Conservation (phyloP, 2,329 filamentous ascomycete genomes). For the Penicillium corylophilum region DNA sequence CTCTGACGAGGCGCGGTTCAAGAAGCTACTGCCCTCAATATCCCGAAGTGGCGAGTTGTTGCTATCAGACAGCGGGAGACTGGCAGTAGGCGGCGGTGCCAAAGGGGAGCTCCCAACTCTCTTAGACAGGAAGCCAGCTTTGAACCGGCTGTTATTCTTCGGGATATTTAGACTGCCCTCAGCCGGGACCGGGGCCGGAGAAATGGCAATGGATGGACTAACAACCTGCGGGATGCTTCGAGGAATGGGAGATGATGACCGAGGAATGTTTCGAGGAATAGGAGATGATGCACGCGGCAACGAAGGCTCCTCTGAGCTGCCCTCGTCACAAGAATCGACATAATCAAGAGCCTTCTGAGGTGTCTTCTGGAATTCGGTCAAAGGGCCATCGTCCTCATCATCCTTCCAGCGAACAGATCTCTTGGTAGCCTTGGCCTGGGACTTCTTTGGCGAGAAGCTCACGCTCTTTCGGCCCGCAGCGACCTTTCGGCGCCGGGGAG, state of each 20-base stretch:
- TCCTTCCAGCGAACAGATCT: conserved; percentile 88
- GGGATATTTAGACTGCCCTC: conserved; percentile 61
- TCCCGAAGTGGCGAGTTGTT: conserved; percentile 56
- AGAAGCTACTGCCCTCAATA: conserved; percentile 51
- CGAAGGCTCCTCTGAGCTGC: conserved; percentile 52
- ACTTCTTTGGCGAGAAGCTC: conserved; percentile 76
- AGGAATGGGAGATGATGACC: conserved; percentile 52
- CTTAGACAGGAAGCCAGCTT: conserved; percentile 80
- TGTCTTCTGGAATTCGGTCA: conserved; percentile 90
- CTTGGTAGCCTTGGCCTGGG: conserved; percentile 62
- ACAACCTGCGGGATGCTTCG: conserved; percentile 45
- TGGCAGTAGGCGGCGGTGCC: conserved; percentile 57
- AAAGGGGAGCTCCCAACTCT: conserved; percentile 65
- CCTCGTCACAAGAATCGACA: conserved; percentile 55
- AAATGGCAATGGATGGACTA: conserved; percentile 49
- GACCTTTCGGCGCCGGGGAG: conserved; percentile 74
- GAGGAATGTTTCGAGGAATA: conserved; percentile 45
- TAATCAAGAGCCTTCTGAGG: conserved; percentile 61
- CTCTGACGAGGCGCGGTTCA: conserved; percentile 48
- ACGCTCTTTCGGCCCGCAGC: conserved; percentile 67
- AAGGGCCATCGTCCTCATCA: conserved; percentile 78
- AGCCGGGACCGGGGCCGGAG: conserved; percentile 58
- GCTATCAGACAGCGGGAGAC: conserved; percentile 60
- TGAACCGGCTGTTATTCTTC: conserved; percentile 74
- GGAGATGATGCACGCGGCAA: conserved; percentile 54